These are phyloP conservation scores for Nicotiana sylvestris DNA, from an alignment of 257 asterid species.

Conservation along the genomic window DNA sequence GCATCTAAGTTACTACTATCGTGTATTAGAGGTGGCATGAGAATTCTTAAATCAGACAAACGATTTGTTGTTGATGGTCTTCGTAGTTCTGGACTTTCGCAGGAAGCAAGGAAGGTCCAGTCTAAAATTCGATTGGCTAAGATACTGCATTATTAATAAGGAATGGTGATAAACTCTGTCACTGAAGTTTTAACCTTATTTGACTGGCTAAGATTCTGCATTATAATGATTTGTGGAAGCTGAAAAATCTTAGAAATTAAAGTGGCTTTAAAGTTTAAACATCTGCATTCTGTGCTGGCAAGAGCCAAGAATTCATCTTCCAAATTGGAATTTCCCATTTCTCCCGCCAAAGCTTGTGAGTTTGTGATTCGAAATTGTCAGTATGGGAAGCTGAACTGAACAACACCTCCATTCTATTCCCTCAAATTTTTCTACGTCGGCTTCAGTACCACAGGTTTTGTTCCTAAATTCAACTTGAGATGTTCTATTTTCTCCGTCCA, in stretches of 20 bases:
- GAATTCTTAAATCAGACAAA: not conserved
- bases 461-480: too few species aligned
- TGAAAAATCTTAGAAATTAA: not conserved
- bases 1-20: slow-evolving; percentile 9
- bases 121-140: slow-evolving; percentile 2
- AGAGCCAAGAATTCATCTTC: too few species aligned
- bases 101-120: slow-evolving; percentile 8
- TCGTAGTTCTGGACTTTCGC: slow-evolving; percentile 2
- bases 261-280: too few species aligned
- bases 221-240: not conserved
- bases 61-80: not conserved
- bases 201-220: not conserved
- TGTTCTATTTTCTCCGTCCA: too few species aligned
- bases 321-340: too few species aligned
- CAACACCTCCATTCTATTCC: too few species aligned
- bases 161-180: not conserved
- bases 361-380: too few species aligned
- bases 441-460: too few species aligned
- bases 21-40: slow-evolving; percentile 10
- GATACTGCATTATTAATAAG: slow-evolving; percentile 1
- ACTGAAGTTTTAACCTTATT: not conserved
- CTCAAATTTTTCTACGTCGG: too few species aligned
- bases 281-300: too few species aligned
- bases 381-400: too few species aligned
- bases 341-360: too few species aligned